Evolutionary conservation across 176 grass and related monocot genomes (phyloP).

Genomic region (Secale cereale): DNA sequence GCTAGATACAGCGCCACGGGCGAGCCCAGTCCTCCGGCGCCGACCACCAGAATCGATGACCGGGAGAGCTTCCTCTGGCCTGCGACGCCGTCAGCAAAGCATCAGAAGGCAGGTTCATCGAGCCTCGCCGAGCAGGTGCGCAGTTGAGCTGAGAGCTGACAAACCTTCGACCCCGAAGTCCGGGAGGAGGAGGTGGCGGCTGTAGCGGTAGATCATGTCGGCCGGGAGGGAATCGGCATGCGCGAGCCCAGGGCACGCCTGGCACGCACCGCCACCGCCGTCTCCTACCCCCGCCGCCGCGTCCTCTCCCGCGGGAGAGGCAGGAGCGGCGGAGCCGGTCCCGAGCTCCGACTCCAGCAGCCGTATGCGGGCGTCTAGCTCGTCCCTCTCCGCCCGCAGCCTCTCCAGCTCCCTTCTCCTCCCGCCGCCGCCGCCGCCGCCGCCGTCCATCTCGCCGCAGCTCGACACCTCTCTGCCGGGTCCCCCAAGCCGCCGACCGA

Average conservation of each 20-base stretch:
- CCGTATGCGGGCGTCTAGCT: constrained; percentile 56
- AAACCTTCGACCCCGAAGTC: constrained; percentile 87
- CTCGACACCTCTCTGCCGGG: neutral
- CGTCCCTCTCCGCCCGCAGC: constrained; percentile 50
- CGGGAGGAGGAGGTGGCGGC: constrained; percentile 84
- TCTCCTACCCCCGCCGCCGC: neutral
- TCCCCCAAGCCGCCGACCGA: neutral
- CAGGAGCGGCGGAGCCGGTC: neutral
- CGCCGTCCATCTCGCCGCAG: constrained; percentile 20
- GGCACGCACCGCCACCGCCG: constrained; percentile 11
- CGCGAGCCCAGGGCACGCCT: neutral
- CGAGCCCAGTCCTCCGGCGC: constrained; percentile 86
- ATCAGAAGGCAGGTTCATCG: neutral
- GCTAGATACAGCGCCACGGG: constrained; percentile 79
- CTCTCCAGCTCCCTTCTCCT: constrained; percentile 38
- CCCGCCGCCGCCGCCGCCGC: neutral
- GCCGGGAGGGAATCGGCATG: constrained; percentile 13
- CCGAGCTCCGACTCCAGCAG: constrained; percentile 56
- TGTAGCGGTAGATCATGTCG: constrained; percentile 82
- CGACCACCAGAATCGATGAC: constrained; percentile 84
- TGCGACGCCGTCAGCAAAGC: neutral
- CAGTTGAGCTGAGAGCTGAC: neutral
- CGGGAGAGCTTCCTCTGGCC: constrained; percentile 67
- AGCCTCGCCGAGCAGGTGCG: neutral
- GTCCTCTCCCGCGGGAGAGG: neutral